Base-by-base conservation (phyloP, 2,329 filamentous ascomycete species). In the Fusarium denticulatum region DNA sequence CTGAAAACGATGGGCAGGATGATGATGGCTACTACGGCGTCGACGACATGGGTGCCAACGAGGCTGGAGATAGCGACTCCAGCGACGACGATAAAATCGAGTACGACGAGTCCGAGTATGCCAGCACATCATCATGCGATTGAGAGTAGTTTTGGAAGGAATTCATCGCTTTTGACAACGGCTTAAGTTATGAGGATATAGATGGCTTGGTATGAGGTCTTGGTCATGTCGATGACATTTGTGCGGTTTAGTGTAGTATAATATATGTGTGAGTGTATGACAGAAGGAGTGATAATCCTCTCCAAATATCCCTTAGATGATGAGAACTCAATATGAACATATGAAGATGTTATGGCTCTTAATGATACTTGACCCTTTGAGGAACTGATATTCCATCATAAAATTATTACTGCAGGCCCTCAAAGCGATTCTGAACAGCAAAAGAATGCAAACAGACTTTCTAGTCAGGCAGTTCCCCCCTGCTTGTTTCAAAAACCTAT, bases 21-120 rank as follows among this genome's bases (percentile, higher is more conserved):
- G 63, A 76, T 14, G 60, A 76, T 18, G 71, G 67, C 14, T 69
- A 75, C 28, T 74, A 77, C 16, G 76, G 76, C 1, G 69, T 78
- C 14, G 76, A 78, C 42, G 76, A 78, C 56, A 78, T 78, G 76
- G 76, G 75, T 39, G 75, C 71, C 24, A 78, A 78, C 24, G 69
- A 77, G 56, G 73, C 65, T 40, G 72, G 59, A 6, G 63, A 73
- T 49, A 59, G 56, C 18, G 75, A 77, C 45, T 59, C 56, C 7
- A 75, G 62, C 40, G 74, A 74, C 39, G 74, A 75, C 42, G 75
- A 78, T 43, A 57, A 75, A 36, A 76, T 77, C 32, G 64, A 72
- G 47, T 78, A 78, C 45, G 73, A 74, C 42, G 73, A 76, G 28
- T 77, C 73, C 3, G 76, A 78, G 53, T 78, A 77, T n/a, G 72